A percentile compares a stretch with the other conserved stretches of the same genome.
phyloP scores from a whole-genome alignment of 352 stramenopile species.

The Phytophthora idaei region DNA sequence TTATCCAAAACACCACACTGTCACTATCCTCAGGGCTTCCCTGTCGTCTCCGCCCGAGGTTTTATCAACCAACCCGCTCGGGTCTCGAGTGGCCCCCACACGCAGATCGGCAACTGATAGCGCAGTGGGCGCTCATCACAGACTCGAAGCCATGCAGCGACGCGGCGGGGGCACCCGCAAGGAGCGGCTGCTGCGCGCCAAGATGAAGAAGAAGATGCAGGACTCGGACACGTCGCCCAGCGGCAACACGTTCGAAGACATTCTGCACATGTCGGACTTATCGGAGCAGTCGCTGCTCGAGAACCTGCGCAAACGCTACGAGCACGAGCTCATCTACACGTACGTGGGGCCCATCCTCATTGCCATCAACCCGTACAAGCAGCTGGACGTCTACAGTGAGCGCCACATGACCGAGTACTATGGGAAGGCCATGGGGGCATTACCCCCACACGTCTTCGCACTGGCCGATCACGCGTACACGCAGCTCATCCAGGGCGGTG shows the following conservation, averaged over 20 bases:
- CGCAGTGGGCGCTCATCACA: conserved; percentile 36
- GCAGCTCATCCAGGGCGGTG: conserved; percentile 85
- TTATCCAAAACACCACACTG: not conserved
- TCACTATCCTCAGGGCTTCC: conserved; percentile 6
- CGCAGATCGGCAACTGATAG: conserved; percentile 35
- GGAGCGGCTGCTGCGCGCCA: conserved; percentile 84
- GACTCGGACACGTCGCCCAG: conserved; percentile 57
- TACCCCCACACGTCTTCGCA: conserved; percentile 92
- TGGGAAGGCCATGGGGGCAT: conserved; percentile 73
- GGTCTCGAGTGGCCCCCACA: conserved; percentile 18
- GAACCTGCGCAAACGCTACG: conserved; percentile 90
- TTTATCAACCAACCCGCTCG: conserved; percentile 18
- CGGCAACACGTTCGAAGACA: conserved; percentile 80
- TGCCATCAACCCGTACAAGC: conserved; percentile 93
- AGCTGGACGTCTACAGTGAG: conserved; percentile 76
- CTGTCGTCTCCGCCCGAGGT: conserved; percentile 15
- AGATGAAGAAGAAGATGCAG: conserved; percentile 88
- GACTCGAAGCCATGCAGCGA: conserved; percentile 32
- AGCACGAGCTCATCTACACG: conserved; percentile 94
- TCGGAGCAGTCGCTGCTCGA: conserved; percentile 90
- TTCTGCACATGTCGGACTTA: conserved; percentile 90
- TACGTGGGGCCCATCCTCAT: conserved; percentile 92
- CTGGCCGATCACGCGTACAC: conserved; percentile 90
- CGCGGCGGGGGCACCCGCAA: conserved; percentile 69
- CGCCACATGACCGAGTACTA: conserved; percentile 90